Conservation (phyloP, 495 filamentous ascomycete genomes). For the Xylaria sp. region DNA sequence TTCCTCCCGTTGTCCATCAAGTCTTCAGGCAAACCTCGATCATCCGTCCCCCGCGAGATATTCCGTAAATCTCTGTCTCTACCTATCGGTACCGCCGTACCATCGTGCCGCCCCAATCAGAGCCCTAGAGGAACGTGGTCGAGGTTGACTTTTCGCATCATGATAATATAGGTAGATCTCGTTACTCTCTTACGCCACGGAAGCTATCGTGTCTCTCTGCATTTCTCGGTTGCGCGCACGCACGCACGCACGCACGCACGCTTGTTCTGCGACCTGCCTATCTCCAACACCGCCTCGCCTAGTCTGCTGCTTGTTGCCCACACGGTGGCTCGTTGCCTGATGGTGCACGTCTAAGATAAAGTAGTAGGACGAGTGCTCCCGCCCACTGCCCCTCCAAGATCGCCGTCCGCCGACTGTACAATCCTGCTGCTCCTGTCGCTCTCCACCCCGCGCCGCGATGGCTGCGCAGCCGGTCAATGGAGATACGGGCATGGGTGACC, state of each 20-base stretch:
- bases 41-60: background rate
- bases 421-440: constrained; percentile 22
- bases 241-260: background rate
- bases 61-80: background rate
- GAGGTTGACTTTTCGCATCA: background rate
- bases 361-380: constrained; percentile 34
- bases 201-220: constrained; percentile 6
- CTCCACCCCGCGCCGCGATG: constrained; percentile 28
- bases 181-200: background rate
- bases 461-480: constrained; percentile 41
- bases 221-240: background rate
- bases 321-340: constrained; percentile 29
- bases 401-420: constrained; percentile 36
- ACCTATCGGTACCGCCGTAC: background rate
- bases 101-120: background rate
- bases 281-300: background rate
- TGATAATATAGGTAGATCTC: constrained; percentile 22
- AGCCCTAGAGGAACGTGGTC: background rate
- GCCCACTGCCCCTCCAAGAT: constrained; percentile 37
- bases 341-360: constrained; percentile 41
- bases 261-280: background rate
- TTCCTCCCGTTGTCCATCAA: background rate
- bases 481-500: constrained; percentile 41
- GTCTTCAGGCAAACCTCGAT: constrained; percentile 1
- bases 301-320: constrained; percentile 8